Conservation (phyloP, 2,329 filamentous ascomycete genomes). For the Teratosphaeria zuluensis region DNA sequence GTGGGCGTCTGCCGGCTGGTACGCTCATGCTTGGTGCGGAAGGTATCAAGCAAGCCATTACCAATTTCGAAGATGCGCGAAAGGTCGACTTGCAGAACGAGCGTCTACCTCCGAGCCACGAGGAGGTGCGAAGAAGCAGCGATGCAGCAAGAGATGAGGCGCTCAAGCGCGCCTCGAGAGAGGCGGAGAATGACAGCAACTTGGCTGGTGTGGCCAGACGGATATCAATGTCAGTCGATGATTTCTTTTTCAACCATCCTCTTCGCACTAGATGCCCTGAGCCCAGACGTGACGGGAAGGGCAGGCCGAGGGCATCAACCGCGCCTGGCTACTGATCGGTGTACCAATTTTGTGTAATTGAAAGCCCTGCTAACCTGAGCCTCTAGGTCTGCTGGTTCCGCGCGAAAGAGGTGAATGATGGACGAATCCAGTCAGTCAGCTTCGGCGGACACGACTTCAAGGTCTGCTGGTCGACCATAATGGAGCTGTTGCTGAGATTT, state of each 20-base stretch:
- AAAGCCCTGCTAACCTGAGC: neutral
- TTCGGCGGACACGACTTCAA: neutral
- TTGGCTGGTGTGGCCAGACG: conserved; percentile 78
- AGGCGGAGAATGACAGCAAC: conserved; percentile 86
- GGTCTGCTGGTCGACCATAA: neutral
- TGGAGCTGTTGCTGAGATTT: neutral
- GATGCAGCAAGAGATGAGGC: conserved; percentile 74
- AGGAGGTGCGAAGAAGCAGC: conserved; percentile 77
- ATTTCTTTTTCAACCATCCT: neutral
- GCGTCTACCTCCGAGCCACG: conserved; percentile 79
- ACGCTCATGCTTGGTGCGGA: conserved; percentile 97
- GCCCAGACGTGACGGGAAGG: conserved; percentile 45
- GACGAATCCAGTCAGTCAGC: neutral
- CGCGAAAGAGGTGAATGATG: neutral
- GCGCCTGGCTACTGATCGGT: conserved; percentile 28
- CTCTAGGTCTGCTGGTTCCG: neutral
- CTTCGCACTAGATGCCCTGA: neutral
- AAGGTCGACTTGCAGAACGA: conserved; percentile 98
- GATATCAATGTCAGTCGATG: conserved; percentile 77
- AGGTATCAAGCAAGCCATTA: conserved; percentile 97
- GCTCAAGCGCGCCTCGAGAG: conserved; percentile 72
- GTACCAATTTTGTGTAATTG: neutral
- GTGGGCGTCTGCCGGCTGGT: conserved; percentile 82
- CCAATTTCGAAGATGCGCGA: conserved; percentile 88
- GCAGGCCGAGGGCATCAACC: conserved; percentile 40